Conservation (phyloP, 371 early-diverging fungal genomes). For the Mortierella sp. region DNA sequence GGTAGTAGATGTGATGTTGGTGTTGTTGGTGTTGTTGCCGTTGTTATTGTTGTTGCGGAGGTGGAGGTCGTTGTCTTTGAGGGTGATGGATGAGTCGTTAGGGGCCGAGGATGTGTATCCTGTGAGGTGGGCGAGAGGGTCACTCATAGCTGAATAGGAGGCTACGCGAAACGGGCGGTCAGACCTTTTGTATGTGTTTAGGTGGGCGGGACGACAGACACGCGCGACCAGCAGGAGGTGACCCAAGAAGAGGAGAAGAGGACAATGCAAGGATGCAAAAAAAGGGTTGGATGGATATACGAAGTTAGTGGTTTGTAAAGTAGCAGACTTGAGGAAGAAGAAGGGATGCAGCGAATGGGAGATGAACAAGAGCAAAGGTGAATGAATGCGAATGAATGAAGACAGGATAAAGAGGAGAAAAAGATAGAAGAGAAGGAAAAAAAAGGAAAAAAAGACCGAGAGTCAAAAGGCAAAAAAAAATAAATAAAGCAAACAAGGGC, state of each 20-base stretch:
- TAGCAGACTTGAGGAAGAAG: too few species aligned
- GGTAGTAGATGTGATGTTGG: not conserved
- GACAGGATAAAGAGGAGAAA: too few species aligned
- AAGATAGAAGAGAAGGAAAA: not conserved
- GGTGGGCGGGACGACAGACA: too few species aligned
- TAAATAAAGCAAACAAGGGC: not conserved
- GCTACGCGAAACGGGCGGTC: constrained; percentile 17
- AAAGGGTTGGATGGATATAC: not conserved
- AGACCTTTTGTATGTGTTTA: constrained; percentile 20
- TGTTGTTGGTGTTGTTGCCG: not conserved
- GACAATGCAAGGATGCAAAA: not conserved
- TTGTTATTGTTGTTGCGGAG: constrained; percentile 6
- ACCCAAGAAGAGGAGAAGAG: not conserved
- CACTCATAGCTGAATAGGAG: constrained; percentile 24
- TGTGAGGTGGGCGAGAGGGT: constrained; percentile 28
- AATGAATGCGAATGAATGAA: too few species aligned
- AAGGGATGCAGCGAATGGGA: too few species aligned
- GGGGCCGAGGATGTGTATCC: constrained; percentile 44
- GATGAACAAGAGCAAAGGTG: too few species aligned
- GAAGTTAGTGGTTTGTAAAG: too few species aligned
- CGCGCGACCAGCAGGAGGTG: constrained; percentile 5
- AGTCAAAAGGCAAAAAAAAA: not conserved
- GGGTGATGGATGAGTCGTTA: constrained; percentile 41
- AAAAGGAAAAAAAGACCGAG: not conserved
- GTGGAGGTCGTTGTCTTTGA: constrained; percentile 36